Conservation (phyloP, 352 stramenopile species). For the Phytophthora syringae region DNA sequence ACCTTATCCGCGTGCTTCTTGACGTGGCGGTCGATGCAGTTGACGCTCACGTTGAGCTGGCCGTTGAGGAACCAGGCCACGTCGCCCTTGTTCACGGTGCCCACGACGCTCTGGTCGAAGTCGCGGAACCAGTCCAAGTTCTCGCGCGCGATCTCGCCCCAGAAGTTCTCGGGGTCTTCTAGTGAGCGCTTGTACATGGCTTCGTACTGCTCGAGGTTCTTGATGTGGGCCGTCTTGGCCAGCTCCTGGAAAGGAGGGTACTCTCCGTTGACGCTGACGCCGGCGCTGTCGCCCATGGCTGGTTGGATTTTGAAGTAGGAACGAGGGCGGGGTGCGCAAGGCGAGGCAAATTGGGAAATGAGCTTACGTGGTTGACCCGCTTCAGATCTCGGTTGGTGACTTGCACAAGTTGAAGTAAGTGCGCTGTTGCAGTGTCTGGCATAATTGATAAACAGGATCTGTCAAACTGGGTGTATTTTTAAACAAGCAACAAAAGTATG, state of each 20-base stretch:
- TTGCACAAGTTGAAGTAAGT: constrained; percentile 16
- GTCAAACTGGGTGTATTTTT: too few relatives aligned
- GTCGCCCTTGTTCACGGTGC: constrained; percentile 90
- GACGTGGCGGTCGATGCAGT: constrained; percentile 97
- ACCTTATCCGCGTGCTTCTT: constrained; percentile 79
- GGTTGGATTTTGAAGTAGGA: background rate
- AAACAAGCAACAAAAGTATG: background rate
- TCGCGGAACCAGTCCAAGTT: constrained; percentile 94
- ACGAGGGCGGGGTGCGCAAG: constrained; percentile 6
- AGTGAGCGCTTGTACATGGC: constrained; percentile 89
- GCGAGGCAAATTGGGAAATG: constrained; percentile 30
- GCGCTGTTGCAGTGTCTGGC: background rate
- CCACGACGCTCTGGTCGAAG: constrained; percentile 91
- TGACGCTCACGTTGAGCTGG: constrained; percentile 94
- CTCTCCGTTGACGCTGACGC: constrained; percentile 35
- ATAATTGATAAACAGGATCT: too few relatives aligned
- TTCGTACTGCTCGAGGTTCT: constrained; percentile 82
- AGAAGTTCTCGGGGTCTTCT: constrained; percentile 92
- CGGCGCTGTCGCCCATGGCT: constrained; percentile 37
- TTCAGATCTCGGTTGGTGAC: constrained; percentile 22
- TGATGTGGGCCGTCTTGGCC: constrained; percentile 68
- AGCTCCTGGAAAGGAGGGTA: constrained; percentile 39
- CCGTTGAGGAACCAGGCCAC: constrained; percentile 95
- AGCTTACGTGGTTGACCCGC: background rate
- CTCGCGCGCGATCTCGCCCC: constrained; percentile 89